Percentiles rank a stretch among this genome's conserved stretches.
phyloP scores from a whole-genome alignment of 2,329 filamentous ascomycete genomes.

The Fusarium sp. region DNA sequence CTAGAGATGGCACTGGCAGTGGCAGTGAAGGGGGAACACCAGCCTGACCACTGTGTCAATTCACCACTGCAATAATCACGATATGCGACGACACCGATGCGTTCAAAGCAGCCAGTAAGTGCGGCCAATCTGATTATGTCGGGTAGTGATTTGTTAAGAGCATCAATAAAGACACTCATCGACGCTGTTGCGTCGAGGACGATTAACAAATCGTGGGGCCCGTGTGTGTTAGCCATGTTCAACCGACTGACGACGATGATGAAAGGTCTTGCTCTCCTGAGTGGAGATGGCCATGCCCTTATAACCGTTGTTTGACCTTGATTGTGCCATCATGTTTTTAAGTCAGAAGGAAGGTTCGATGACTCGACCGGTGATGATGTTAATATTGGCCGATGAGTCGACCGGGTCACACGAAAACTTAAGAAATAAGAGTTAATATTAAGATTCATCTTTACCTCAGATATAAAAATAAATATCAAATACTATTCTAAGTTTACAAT shows the following conservation, averaged over 20 bases:
- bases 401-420: too few relatives aligned
- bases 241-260: background rate
- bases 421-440: too few relatives aligned
- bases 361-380: background rate
- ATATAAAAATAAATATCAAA: too few relatives aligned
- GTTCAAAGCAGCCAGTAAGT: constrained; percentile 64
- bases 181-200: constrained; percentile 63
- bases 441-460: too few relatives aligned
- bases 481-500: too few relatives aligned
- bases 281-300: background rate
- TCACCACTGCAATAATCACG: constrained; percentile 60
- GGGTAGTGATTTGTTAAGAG: constrained; percentile 63
- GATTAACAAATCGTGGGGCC: constrained; percentile 61
- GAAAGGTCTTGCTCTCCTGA: background rate
- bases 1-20: constrained; percentile 30
- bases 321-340: background rate
- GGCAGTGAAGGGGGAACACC: constrained; percentile 53
- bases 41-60: constrained; percentile 65
- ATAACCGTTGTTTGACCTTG: background rate
- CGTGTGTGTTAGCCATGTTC: constrained; percentile 36
- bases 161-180: constrained; percentile 60
- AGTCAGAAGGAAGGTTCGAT: background rate
- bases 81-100: constrained; percentile 66
- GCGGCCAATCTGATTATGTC: constrained; percentile 66
- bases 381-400: too few relatives aligned